Base-by-base conservation (phyloP, 2,329 filamentous ascomycete genomes). In the Penicillium sp. region DNA sequence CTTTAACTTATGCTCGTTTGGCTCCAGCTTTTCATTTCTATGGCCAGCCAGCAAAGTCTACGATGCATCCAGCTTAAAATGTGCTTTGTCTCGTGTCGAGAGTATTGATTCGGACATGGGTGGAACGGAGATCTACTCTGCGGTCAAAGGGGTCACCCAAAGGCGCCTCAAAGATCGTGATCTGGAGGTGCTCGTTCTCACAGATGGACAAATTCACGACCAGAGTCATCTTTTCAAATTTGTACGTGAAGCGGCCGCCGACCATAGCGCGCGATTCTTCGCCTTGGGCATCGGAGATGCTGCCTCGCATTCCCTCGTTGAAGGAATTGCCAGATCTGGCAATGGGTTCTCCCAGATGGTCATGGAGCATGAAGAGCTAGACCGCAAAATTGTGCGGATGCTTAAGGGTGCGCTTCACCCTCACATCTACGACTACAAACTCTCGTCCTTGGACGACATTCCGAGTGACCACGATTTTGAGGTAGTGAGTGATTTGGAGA, bases 331-430 rank as follows among this genome's bases (percentile, higher is more conserved):
- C 12, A 67, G 70, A 34, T 70, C 72, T 9, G 78, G 77, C 0
- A 73, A 75, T 35, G 77, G 77, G 1, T 77, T 81, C 42, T 60
- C 75, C 0, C 82, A 87, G 56, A 69, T 73, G 0, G 80, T 86
- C 0, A 69, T 68, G 1, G 62, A 76, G 5, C 65, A 73, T 1
- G 83, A 87, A 56, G 77, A 80, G 52, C 76, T 85, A 61, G 77
- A 83, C 50, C 74, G 66, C 46, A 84, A 83, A 55, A 72, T 86
- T 1, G 71, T 87, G 2, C 74, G 83, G 2, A 87, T 88, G 83
- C 67, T 88, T 39, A 85, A 84, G 54, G 82, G 76, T 0, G 77
- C 81, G 0, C 60, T 87, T 13, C 77, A 75, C 2, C 80, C 81
- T 0, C 81, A 85, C 45, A 68, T 84, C 30, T 72, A 64, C 11